These are phyloP conservation scores for Collybia nuda DNA, from an alignment of 768 basidiomycete species.

Conservation along the genomic window DNA sequence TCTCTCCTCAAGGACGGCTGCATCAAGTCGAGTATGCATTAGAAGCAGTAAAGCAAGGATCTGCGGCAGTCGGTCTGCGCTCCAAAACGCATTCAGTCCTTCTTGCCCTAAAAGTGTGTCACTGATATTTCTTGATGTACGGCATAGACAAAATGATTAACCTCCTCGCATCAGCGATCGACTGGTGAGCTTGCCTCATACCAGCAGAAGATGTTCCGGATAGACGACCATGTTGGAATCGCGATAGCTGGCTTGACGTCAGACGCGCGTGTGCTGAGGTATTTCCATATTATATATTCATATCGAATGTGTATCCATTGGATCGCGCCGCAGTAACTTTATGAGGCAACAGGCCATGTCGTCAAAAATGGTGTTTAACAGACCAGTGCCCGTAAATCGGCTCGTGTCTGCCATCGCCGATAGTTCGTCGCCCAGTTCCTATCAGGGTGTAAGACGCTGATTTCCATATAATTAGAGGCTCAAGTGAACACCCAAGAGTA, in stretches of 20 bases:
- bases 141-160: neutral
- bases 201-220: slow-evolving; percentile 99
- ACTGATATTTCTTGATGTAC: neutral
- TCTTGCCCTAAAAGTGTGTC: slow-evolving; percentile 83
- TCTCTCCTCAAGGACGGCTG: slow-evolving; percentile 93
- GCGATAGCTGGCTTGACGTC: slow-evolving; percentile 99
- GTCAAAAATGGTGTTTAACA: slow-evolving; percentile 92
- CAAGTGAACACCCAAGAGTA: slow-evolving; percentile 99
- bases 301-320: neutral
- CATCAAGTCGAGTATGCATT: slow-evolving; percentile 99
- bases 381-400: slow-evolving; percentile 91
- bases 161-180: slow-evolving; percentile 64
- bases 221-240: slow-evolving; percentile 99
- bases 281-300: slow-evolving; percentile 14
- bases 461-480: slow-evolving; percentile 60
- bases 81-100: slow-evolving; percentile 95
- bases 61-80: slow-evolving; percentile 94
- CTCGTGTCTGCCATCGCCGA: slow-evolving; percentile 94
- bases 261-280: slow-evolving; percentile 97
- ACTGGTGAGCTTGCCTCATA: slow-evolving; percentile 98
- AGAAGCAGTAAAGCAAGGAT: slow-evolving; percentile 99
- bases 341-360: slow-evolving; percentile 99
- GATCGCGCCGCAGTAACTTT: slow-evolving; percentile 70
- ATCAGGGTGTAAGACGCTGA: neutral
- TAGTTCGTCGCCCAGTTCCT: slow-evolving; percentile 54